phyloP scores from a whole-genome alignment of 176 grass and related monocot genomes.

The Triticum dicoccoides region DNA sequence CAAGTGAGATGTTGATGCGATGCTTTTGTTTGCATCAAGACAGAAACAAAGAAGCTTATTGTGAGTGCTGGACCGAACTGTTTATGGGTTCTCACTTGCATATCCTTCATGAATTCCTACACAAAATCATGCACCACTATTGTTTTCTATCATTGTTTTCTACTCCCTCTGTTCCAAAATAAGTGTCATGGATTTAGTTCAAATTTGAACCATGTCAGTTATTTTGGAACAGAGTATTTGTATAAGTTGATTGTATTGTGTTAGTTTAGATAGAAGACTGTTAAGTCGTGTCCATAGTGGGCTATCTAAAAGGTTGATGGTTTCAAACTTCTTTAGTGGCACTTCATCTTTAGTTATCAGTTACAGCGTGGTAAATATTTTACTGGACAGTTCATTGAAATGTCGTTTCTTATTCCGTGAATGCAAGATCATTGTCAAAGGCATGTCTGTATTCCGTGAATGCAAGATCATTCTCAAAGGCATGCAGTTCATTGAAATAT shows the following conservation, averaged over 20 bases:
- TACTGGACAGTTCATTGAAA: no score
- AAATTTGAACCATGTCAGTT: no score
- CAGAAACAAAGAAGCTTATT: no score
- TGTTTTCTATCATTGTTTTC: neutral
- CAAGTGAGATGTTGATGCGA: no score
- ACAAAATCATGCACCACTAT: neutral
- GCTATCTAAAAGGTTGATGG: neutral
- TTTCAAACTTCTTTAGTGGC: neutral
- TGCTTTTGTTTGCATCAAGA: no score
- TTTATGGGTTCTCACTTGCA: neutral
- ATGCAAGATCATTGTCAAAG: no score
- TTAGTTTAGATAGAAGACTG: neutral
- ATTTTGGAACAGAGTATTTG: neutral
- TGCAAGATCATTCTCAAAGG: neutral
- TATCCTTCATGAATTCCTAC: neutral
- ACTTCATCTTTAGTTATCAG: constrained; percentile 4
- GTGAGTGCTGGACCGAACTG: neutral
- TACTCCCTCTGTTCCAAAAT: no score
- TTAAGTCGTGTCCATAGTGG: neutral
- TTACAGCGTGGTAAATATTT: neutral
- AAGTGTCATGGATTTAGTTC: no score
- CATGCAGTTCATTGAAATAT: neutral
- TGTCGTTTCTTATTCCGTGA: no score
- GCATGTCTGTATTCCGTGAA: no score
- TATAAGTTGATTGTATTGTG: neutral